These are phyloP conservation scores for Trypanosoma theileri DNA, from an alignment of 208 protist species.

Conservation along the genomic window DNA sequence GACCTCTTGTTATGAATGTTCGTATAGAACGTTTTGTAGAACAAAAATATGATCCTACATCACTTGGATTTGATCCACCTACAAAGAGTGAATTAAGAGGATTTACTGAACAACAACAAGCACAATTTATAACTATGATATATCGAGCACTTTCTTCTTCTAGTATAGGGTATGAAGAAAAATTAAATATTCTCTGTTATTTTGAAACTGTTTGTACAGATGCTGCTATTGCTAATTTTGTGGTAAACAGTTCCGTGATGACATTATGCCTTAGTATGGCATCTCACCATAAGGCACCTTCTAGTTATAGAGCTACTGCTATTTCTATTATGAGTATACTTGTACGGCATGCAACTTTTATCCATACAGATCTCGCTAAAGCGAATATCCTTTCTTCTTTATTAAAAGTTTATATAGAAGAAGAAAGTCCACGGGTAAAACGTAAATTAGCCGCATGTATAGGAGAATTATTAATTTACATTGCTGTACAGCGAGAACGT, in stretches of 20 bases:
- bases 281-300: slow-evolving; percentile 42
- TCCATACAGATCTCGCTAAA: slow-evolving; percentile 60
- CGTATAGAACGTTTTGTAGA: slow-evolving; percentile 85
- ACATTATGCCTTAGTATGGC: slow-evolving; percentile 80
- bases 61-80: slow-evolving; percentile 62
- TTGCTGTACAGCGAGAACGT: slow-evolving; percentile 69
- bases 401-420: slow-evolving; percentile 47
- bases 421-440: slow-evolving; percentile 62
- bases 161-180: slow-evolving; percentile 34
- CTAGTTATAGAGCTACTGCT: slow-evolving; percentile 54
- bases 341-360: slow-evolving; percentile 86
- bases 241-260: slow-evolving; percentile 92
- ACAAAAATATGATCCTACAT: slow-evolving; percentile 54
- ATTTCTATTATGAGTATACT: slow-evolving; percentile 85
- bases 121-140: slow-evolving; percentile 52
- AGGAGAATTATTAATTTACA: slow-evolving; percentile 91
- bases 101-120: slow-evolving; percentile 42
- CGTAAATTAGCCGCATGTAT: slow-evolving; percentile 80
- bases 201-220: slow-evolving; percentile 81
- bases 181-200: slow-evolving; percentile 86
- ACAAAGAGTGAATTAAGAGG: slow-evolving; percentile 59
- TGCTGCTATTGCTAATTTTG: slow-evolving; percentile 71
- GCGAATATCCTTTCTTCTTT: slow-evolving; percentile 64
- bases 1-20: slow-evolving; percentile 86
- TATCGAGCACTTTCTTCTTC: slow-evolving; percentile 47